Base-by-base conservation (phyloP, 2,329 filamentous ascomycete species). In the Akanthomyces muscarius region DNA sequence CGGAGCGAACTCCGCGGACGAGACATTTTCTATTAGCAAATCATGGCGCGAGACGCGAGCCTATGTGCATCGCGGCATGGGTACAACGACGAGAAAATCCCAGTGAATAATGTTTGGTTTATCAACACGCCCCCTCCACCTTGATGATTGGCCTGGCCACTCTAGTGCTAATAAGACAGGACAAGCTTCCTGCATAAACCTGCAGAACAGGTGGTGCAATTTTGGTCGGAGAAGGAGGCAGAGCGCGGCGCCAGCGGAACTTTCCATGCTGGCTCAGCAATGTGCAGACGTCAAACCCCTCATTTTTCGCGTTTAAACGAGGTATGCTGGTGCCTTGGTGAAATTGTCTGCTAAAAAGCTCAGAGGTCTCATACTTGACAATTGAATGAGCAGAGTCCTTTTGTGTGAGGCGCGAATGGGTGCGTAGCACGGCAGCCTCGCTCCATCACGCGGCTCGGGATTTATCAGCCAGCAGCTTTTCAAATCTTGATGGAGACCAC, bases 1-100 rank as follows among this genome's bases (percentile, higher is more conserved):
- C 55, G 55, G 55, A 48, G 44, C 44, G n/a, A 58, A 48, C 41
- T 48, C 55, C 55, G 55, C 55, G 21, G n/a, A 58, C 21, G 30
- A n/a, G 30, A 14, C 28, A 18, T 5, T 10, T 36, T 25, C 14
- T 16, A 36, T 48, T 58, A 38, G 28, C 28, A 58, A 58, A 55
- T 55, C 21, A 28, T 44, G 11, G n/a, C 33, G 33, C 33, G 14
- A 33, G 42, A 45, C 36, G 11, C 36, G 36, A 38, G 36, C 36
- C 36, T 10, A 38, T 21, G 11, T 16, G 23, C 23, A 55, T 55
- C 4, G 18, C 38, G 23, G 8, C 5, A 47, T 25, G 21, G 44
- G 8, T 11, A 38, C 8, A 38, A 38, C 7, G 3, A 3, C 36
- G 36, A 11, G 36, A 38, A 5, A 38, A 11, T 13, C 21, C 36